Conservation (phyloP, 139 green algal genomes). For the Zygnema circumcarinatum region DNA sequence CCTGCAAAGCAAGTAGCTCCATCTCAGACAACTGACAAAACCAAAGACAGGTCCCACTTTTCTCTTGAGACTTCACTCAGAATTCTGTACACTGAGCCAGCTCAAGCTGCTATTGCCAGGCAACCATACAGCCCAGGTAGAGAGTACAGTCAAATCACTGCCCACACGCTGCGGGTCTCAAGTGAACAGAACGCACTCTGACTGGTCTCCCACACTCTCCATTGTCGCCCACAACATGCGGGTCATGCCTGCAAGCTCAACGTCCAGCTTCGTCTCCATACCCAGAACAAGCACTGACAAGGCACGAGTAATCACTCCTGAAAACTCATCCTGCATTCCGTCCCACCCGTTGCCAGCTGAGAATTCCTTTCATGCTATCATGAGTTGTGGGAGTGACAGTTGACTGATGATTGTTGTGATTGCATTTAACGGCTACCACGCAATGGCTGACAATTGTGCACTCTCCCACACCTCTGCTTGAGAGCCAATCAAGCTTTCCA, state of each 20-base stretch:
- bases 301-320: conserved; percentile 73
- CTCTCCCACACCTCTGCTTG: no score
- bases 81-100: background rate
- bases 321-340: conserved; percentile 80
- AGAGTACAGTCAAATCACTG: no score
- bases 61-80: background rate
- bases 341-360: no score
- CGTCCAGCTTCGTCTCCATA: conserved; percentile 88
- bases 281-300: conserved; percentile 85
- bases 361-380: no score
- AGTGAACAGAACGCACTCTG: conserved; percentile 74
- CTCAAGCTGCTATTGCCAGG: background rate
- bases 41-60: background rate
- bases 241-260: conserved; percentile 68
- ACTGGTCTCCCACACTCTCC: conserved; percentile 88
- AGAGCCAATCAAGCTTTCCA: no score
- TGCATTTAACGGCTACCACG: no score
- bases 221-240: conserved; percentile 70
- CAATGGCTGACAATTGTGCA: no score
- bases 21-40: background rate
- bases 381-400: no score
- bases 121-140: no score
- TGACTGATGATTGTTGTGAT: no score
- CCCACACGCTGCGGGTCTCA: no score
- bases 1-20: conserved; percentile 1